Evolutionary conservation across 139 green algal genomes (phyloP), one percentile per base, ranked within the genome.

Genomic region (Pseudopediastrum boryanum): DNA sequence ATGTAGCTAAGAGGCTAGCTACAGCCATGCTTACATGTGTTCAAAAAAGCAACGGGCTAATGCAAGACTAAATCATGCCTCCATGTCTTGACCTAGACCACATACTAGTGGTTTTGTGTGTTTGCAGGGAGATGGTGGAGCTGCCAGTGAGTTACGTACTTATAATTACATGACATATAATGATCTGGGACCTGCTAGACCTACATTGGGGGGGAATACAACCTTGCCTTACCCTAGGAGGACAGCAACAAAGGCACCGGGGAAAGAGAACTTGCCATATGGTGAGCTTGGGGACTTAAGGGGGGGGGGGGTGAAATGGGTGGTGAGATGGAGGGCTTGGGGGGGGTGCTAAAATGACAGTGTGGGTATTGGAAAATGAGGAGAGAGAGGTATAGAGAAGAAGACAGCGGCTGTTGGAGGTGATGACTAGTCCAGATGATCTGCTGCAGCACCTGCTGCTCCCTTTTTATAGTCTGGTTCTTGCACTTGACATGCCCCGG

Each of bases 151-250:
- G 25, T 52, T 56, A 10, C 52, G 62, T 25, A 73, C 65, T 4
- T 73, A 73, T 4, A n/a, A 73, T 8, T 71, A 71, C 62, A 8
- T 23, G 58, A n/a, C 77, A 8, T 83, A 83, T 65, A 36, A 83
- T 39, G 78, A 83, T 69, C 59, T 83, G 41, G 64, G 69, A 35
- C 38, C 38, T 7, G 54, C 52, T 42, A 54, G 38, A 9, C 65
- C 65, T n/a, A 33, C 42, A 25, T 27, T 73, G 38, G 65, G 65
- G 36, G 39, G 38, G n/a, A 73, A 27, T 29, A 73, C 33, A 9
- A 4, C 13, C 38, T 61, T 66, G 58, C 78, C 78, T 21, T 83
- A 83, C 69, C 78, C 78, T 7, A 59, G 78, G 19, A 59, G 78
- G 42, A 36, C 78, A 5, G 69, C 71, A 42, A 83, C 36, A 59